These are phyloP conservation scores for Thermomucor indicae-seudaticae DNA, from an alignment of 371 early-diverging fungal genomes.

Conservation along the genomic window DNA sequence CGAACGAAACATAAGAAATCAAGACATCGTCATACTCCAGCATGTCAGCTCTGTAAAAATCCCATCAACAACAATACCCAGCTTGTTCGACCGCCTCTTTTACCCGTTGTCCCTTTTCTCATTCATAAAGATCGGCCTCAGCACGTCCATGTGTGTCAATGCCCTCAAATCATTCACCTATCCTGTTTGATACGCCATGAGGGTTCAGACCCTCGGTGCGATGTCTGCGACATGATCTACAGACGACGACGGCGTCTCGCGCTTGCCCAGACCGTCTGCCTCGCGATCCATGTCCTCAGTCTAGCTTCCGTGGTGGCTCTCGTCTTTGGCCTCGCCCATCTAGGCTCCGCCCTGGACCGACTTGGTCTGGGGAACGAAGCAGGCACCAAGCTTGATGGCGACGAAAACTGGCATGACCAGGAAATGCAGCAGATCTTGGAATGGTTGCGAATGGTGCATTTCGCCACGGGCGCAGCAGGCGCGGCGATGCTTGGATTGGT, in stretches of 20 bases:
- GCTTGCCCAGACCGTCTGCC: conserved; percentile 10
- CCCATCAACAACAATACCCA: neutral
- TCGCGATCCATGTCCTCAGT: conserved; percentile 19
- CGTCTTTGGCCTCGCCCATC: conserved; percentile 26
- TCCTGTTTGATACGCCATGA: conserved; percentile 13
- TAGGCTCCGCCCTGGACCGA: conserved; percentile 30
- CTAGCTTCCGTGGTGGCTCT: conserved; percentile 26
- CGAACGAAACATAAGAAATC: too few relatives aligned
- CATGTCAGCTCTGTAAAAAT: too few relatives aligned
- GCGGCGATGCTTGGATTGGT: conserved; percentile 36
- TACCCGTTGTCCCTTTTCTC: conserved; percentile 7
- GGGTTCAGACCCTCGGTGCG: conserved; percentile 8
- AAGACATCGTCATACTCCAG: too few relatives aligned
- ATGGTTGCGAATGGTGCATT: conserved; percentile 38
- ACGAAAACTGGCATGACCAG: conserved; percentile 45
- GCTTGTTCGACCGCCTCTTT: neutral
- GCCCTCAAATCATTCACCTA: conserved; percentile 22
- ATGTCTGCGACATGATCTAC: conserved; percentile 21
- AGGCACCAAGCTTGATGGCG: conserved; percentile 36
- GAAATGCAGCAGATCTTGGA: conserved; percentile 30
- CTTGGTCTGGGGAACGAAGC: conserved; percentile 32
- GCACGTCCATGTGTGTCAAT: conserved; percentile 6
- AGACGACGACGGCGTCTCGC: conserved; percentile 10
- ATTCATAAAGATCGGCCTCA: conserved; percentile 11
- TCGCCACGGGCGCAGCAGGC: conserved; percentile 33